Base-by-base conservation (phyloP, 2,329 filamentous ascomycete genomes). In the Fusarium lyarnte region DNA sequence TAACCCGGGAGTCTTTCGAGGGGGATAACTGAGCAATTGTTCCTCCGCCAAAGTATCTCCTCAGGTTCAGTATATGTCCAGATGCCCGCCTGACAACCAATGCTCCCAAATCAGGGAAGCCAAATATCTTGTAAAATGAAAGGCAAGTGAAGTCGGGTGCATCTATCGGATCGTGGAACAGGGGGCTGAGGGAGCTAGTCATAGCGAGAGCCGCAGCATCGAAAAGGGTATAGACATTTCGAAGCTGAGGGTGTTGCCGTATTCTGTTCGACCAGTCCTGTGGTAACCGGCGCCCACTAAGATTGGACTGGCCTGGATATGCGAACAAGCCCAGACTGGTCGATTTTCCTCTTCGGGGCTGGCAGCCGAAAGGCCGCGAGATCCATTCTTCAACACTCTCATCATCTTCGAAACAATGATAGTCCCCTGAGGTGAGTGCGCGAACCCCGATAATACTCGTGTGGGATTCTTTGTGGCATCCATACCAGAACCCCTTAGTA, bases 281-380 rank as follows among this genome's bases (percentile, higher is more conserved):
- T 8, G 91, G 90, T 45, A 92, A 81, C 64, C 90, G 85, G 25
- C 88, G 84, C 12, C 91, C 91, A 46, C 89, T 91, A 85, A 93
- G 90, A 76, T 93, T 93, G 33, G 90, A 92, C 78, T 93, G 91
- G 1, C 88, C 91, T 7, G 91, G 90, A 77, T 90, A 93, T 25
- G 89, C 89, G 71, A 93, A 90, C 6, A 88, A 77, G 3, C 84
- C 83, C 14, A 74, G 67, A 49, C 58, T 75, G 39, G 62, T 76
- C 45, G 65, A 62, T 38, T 74, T 75, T 21, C 60, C 55, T 33
- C 47, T 66, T 46, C 62, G 58, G 29, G 63, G 25, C 27, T 58
- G 77, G 73, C 58, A 72, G 70, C 47, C 77, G 65, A 35, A 49
- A 29, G 76, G 72, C n/a, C 51, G 52, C 27, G 64, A 65, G 14